These are phyloP conservation scores for Yarrowia osloensis DNA, from an alignment of 805 yeast genomes.

Conservation along the genomic window DNA sequence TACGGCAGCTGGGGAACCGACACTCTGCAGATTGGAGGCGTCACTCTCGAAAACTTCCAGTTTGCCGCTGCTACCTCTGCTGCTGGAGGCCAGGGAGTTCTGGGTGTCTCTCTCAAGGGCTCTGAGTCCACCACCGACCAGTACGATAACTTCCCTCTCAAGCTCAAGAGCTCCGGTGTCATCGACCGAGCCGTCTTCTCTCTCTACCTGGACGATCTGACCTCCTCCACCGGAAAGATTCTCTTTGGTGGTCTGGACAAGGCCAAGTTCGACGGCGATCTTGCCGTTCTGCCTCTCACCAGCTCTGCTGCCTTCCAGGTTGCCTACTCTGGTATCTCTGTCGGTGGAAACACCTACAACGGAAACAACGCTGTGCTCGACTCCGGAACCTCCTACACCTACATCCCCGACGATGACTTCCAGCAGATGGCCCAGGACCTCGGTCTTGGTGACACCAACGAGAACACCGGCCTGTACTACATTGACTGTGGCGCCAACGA, in stretches of 20 bases:
- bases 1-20: constrained; percentile 62
- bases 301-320: constrained; percentile 37
- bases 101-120: constrained; percentile 35
- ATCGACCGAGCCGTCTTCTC: constrained; percentile 49
- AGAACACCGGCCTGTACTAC: constrained; percentile 83
- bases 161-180: constrained; percentile 44
- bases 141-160: constrained; percentile 42
- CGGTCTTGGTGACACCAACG: constrained; percentile 71
- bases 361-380: constrained; percentile 44
- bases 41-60: constrained; percentile 44
- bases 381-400: constrained; percentile 55
- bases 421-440: constrained; percentile 40
- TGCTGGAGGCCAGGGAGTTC: constrained; percentile 29
- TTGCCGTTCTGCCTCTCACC: constrained; percentile 45
- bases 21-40: constrained; percentile 51
- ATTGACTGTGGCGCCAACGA: constrained; percentile 79
- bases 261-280: constrained; percentile 32
- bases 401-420: constrained; percentile 46
- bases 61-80: constrained; percentile 33
- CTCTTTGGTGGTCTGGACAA: constrained; percentile 38
- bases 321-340: constrained; percentile 42
- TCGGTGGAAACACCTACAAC: constrained; percentile 17
- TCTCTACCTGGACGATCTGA: constrained; percentile 44
- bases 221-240: constrained; percentile 36
- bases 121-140: constrained; percentile 31